Conservation (phyloP, 2,329 filamentous ascomycete species). For the Exophiala dermatitidis region DNA sequence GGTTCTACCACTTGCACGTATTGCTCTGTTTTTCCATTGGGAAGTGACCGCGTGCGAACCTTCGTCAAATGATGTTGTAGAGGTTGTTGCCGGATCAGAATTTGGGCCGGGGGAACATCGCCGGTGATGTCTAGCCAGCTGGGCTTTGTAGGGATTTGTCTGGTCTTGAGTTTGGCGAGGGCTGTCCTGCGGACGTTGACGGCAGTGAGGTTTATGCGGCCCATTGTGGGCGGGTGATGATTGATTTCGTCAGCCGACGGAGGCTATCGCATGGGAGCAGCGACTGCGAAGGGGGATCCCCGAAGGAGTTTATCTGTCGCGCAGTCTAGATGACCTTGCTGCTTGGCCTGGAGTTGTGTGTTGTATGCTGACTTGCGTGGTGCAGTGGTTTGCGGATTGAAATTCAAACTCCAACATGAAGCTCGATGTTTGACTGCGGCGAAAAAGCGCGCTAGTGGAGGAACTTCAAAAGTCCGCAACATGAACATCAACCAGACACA, state of each 20-base stretch:
- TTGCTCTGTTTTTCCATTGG: slow-evolving; percentile 20
- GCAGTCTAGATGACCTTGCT: not conserved
- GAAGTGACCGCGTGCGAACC: slow-evolving; percentile 33
- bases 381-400: slow-evolving; percentile 1
- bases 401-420: not conserved
- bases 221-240: slow-evolving; percentile 32
- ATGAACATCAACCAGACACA: not conserved
- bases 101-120: slow-evolving; percentile 54
- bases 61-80: slow-evolving; percentile 39
- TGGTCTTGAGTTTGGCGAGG: slow-evolving; percentile 33
- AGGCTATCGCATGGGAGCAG: not conserved
- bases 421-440: not conserved
- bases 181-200: slow-evolving; percentile 41
- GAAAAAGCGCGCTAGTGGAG: not conserved
- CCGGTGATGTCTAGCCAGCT: slow-evolving; percentile 52
- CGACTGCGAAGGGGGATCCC: not conserved
- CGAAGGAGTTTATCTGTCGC: not conserved
- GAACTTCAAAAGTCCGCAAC: not conserved
- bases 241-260: not conserved
- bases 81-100: slow-evolving; percentile 52
- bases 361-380: not conserved
- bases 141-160: slow-evolving; percentile 34
- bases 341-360: not conserved
- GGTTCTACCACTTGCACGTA: slow-evolving; percentile 15
- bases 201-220: slow-evolving; percentile 42